Conservation (phyloP, 306 rosid species). For the Oxytropis ochrocephala region DNA sequence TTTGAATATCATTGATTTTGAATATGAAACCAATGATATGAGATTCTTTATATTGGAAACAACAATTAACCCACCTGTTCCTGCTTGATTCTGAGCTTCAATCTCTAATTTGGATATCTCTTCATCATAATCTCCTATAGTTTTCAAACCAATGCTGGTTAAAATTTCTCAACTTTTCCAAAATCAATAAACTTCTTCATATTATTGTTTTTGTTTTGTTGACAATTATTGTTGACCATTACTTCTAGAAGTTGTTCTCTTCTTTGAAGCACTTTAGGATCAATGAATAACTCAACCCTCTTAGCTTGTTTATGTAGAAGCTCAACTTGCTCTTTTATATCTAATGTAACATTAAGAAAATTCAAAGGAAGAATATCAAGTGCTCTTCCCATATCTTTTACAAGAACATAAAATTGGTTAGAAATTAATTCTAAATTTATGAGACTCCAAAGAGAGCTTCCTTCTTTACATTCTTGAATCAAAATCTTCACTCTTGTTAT, state of each 20-base stretch:
- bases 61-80: constrained; percentile 77
- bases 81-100: constrained; percentile 82
- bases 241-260: constrained; percentile 57
- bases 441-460: constrained; percentile 75
- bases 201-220: constrained; percentile 36
- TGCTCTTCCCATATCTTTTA: constrained; percentile 79
- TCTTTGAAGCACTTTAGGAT: constrained; percentile 49
- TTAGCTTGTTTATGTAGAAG: constrained; percentile 76
- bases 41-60: constrained; percentile 75
- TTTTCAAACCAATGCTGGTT: constrained; percentile 60
- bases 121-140: constrained; percentile 51
- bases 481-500: constrained; percentile 57
- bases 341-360: constrained; percentile 58
- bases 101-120: constrained; percentile 72
- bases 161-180: constrained; percentile 52
- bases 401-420: constrained; percentile 61
- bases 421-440: constrained; percentile 54
- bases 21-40: constrained; percentile 53
- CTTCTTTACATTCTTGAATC: constrained; percentile 63
- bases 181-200: constrained; percentile 42
- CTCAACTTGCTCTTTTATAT: constrained; percentile 73
- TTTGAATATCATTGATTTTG: constrained; percentile 56
- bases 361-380: constrained; percentile 77
- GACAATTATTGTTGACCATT: constrained; percentile 55
- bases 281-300: constrained; percentile 45